Conservation (phyloP, 371 early-diverging fungal species). For the Gilbertella persicaria region DNA sequence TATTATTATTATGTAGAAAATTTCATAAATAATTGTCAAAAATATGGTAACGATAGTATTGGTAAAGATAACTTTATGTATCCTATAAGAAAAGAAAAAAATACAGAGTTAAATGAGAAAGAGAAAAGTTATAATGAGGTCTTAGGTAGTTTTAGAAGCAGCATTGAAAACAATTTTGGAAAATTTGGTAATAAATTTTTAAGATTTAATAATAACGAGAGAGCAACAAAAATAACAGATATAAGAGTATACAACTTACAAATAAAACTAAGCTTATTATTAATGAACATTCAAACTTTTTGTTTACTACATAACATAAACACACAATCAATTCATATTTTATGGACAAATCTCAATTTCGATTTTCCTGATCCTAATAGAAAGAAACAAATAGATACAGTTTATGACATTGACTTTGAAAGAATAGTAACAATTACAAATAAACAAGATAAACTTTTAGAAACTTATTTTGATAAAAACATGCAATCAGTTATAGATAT, state of each 20-base stretch:
- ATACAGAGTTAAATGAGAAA: slow-evolving; percentile 5
- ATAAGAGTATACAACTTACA: slow-evolving; percentile 14
- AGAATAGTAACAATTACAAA: too few species aligned
- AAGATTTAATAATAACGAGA: slow-evolving; percentile 13
- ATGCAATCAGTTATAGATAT: too few species aligned
- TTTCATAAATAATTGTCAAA: neutral
- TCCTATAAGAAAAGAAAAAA: slow-evolving; percentile 19
- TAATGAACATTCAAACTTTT: slow-evolving; percentile 13
- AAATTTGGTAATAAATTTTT: slow-evolving; percentile 4
- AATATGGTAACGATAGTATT: neutral
- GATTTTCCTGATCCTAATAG: slow-evolving; percentile 10
- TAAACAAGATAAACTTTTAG: too few species aligned
- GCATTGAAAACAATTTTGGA: slow-evolving; percentile 9
- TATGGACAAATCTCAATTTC: slow-evolving; percentile 5
- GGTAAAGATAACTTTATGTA: slow-evolving; percentile 11
- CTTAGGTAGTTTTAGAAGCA: slow-evolving; percentile 16
- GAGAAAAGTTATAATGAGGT: slow-evolving; percentile 9
- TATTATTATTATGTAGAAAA: slow-evolving; percentile 6
- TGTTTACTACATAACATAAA: neutral
- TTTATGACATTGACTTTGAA: too few species aligned
- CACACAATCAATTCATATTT: slow-evolving; percentile 1
- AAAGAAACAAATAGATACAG: too few species aligned
- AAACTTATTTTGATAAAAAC: too few species aligned
- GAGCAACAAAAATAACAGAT: neutral
- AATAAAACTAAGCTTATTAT: slow-evolving; percentile 12